Evolutionary conservation across 768 basidiomycete genomes (phyloP).

Genomic region (Mycena olivaceomarginata): DNA sequence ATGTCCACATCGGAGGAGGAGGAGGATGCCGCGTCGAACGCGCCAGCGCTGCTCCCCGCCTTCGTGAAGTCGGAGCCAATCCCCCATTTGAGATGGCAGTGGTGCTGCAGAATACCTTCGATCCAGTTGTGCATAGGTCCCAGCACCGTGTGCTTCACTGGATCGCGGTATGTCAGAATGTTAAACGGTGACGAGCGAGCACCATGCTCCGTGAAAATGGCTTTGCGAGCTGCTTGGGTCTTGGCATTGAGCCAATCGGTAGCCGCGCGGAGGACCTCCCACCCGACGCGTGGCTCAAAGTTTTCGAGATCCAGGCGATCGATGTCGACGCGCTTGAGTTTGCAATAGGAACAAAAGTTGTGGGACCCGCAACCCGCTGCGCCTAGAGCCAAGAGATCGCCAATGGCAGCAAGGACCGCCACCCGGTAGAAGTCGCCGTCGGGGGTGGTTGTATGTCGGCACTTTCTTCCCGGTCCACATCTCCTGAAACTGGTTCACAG

Average conservation of each 20-base stretch:
- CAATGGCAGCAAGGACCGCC: conserved; percentile 41
- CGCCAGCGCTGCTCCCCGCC: too few species aligned
- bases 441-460: conserved; percentile 34
- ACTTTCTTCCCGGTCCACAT: conserved; percentile 32
- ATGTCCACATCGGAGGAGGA: too few species aligned
- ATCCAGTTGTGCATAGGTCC: too few species aligned
- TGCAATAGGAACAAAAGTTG: conserved; percentile 47
- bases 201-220: conserved; percentile 28
- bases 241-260: conserved; percentile 37
- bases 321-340: conserved; percentile 21
- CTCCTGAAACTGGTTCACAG: conserved; percentile 24
- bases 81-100: too few species aligned
- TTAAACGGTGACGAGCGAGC: conserved; percentile 36
- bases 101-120: too few species aligned
- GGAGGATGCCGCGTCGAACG: too few species aligned
- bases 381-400: conserved; percentile 41
- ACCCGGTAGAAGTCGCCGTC: conserved; percentile 38
- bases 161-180: too few species aligned
- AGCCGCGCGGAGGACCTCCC: conserved; percentile 35
- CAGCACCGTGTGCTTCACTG: too few species aligned
- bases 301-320: conserved; percentile 34
- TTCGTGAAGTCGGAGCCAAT: too few species aligned
- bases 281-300: conserved; percentile 28
- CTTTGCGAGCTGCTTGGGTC: conserved; percentile 16
- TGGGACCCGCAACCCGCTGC: conserved; percentile 26